These are phyloP conservation scores for Amylostereum chailletii DNA, from an alignment of 1,284 basidiomycete species.

Conservation along the genomic window DNA sequence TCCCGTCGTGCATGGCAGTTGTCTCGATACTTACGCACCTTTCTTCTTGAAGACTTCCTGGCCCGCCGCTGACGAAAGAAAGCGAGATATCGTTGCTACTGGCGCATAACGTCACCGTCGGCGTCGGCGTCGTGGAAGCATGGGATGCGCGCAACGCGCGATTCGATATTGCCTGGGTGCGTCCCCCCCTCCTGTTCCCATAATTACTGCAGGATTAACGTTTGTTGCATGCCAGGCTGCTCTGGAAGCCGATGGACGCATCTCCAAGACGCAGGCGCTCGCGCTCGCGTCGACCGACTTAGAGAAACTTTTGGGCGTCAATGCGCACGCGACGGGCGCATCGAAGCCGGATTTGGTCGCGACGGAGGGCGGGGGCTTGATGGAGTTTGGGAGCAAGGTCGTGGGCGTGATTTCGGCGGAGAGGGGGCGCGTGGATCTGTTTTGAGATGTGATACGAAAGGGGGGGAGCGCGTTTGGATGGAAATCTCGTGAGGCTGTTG, in stretches of 20 bases:
- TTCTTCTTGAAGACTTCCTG: slow-evolving; percentile 36
- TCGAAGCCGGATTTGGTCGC: slow-evolving; percentile 36
- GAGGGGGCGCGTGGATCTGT: slow-evolving; percentile 19
- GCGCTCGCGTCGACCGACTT: slow-evolving; percentile 55
- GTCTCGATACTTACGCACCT: neutral
- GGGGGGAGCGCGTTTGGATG: too few species aligned
- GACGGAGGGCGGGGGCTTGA: slow-evolving; percentile 18
- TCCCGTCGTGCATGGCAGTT: neutral
- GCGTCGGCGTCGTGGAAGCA: slow-evolving; percentile 44
- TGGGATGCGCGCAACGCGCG: slow-evolving; percentile 55
- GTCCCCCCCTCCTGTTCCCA: slow-evolving; percentile 7
- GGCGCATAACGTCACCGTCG: slow-evolving; percentile 66
- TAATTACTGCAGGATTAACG: neutral
- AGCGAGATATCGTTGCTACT: slow-evolving; percentile 59
- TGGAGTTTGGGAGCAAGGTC: slow-evolving; percentile 36
- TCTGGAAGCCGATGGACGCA: slow-evolving; percentile 24
- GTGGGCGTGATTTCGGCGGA: slow-evolving; percentile 32
- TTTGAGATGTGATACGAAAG: neutral
- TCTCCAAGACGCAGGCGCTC: slow-evolving; percentile 45
- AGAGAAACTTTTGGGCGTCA: slow-evolving; percentile 42
- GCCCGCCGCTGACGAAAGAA: slow-evolving; percentile 64
- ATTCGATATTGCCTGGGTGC: slow-evolving; percentile 52
- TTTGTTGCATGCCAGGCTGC: slow-evolving; percentile 16
- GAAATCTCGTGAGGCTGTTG: too few species aligned
- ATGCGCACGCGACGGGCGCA: slow-evolving; percentile 11